Conservation (phyloP, 2,329 filamentous ascomycete species). For the Sporothrix brasiliensis region DNA sequence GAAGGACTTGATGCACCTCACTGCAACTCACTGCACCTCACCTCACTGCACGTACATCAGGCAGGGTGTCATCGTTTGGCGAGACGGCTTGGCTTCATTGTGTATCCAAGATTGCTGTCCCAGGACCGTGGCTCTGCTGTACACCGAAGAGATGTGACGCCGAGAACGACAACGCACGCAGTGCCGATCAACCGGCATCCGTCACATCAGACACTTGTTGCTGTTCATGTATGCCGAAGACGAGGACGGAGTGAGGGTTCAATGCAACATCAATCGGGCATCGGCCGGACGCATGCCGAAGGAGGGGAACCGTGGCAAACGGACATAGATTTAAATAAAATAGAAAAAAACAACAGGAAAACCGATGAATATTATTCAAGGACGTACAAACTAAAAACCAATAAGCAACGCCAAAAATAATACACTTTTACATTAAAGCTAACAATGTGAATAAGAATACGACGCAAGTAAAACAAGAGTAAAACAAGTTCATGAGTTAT, state of each 20-base stretch:
- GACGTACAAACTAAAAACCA: no score
- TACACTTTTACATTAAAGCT: no score
- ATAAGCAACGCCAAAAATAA: no score
- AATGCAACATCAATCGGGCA: background rate
- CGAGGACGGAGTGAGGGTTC: no score
- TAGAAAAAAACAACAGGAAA: no score
- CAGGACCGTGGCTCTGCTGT: background rate
- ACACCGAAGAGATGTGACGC: no score
- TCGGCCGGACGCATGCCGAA: background rate
- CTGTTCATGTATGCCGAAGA: background rate
- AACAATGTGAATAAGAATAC: no score
- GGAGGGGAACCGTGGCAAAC: background rate
- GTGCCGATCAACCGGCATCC: background rate
- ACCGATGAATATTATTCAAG: no score
- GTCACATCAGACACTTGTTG: background rate
- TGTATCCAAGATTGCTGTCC: no score
- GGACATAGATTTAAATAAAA: background rate
- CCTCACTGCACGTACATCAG: background rate
- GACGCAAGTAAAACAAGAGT: no score
- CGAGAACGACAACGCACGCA: background rate
- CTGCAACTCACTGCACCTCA: background rate
- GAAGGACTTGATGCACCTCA: background rate
- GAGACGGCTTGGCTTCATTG: background rate
- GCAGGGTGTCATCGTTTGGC: constrained; percentile 6
- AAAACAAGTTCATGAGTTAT: no score